A percentile compares a stretch with the other conserved stretches of the same genome.
phyloP scores from a whole-genome alignment of 495 filamentous ascomycete species.

The Astrothelium subdiscretum region DNA sequence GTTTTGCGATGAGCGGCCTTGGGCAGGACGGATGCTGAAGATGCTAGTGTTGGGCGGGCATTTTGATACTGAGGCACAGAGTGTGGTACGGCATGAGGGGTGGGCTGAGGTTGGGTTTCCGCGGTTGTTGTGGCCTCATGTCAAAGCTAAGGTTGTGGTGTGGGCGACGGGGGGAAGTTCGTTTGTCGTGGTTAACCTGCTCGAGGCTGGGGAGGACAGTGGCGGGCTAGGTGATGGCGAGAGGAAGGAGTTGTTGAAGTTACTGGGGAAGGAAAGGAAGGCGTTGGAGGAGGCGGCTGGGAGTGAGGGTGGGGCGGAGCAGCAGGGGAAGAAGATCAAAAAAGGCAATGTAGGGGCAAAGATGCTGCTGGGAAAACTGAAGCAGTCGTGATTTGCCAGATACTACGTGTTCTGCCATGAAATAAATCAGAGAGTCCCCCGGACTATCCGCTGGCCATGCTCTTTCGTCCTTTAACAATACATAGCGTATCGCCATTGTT shows the following conservation, averaged over 20 bases:
- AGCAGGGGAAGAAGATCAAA: constrained; percentile 31
- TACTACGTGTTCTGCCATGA: no score
- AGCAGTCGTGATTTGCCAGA: no score
- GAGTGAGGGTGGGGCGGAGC: constrained; percentile 15
- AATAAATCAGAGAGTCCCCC: no score
- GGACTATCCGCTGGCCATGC: no score
- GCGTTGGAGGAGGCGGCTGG: constrained; percentile 40
- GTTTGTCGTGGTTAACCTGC: constrained; percentile 68
- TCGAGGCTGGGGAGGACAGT: constrained; percentile 74
- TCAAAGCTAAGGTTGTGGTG: constrained; percentile 59
- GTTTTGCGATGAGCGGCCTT: constrained; percentile 37
- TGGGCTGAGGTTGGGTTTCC: constrained; percentile 72
- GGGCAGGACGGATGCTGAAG: constrained; percentile 79
- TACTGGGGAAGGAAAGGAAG: constrained; percentile 47
- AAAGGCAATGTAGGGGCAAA: constrained; percentile 43
- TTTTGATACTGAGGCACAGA: constrained; percentile 61
- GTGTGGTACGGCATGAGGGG: constrained; percentile 41
- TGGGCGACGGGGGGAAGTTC: constrained; percentile 79
- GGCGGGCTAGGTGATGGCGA: constrained; percentile 58
- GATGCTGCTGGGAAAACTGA: constrained; percentile 36
- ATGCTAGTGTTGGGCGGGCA: constrained; percentile 74
- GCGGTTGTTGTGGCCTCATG: constrained; percentile 28
- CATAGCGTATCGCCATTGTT: no score
- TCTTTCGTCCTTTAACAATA: no score
- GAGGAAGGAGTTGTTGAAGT: constrained; percentile 51